Evolutionary conservation across 257 asterid genomes (phyloP), one percentile per base, ranked within the genome.

Genomic region (Solanum lignicaule): DNA sequence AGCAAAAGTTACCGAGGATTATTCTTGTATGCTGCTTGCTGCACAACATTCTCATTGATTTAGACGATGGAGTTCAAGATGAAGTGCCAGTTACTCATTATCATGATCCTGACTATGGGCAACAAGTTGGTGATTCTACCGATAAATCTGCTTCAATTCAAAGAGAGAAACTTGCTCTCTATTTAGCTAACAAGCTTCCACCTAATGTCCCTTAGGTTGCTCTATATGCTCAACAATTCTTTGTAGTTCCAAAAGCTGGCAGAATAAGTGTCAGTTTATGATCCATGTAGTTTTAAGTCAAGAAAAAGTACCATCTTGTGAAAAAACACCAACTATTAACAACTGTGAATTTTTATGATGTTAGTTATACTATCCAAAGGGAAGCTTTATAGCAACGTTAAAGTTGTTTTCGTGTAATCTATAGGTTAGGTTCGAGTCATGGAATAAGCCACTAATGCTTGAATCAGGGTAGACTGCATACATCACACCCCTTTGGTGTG

Each of bases 161-260:
- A 82, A 88, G 91, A 88, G 87, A 90, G 82, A 90, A 68, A 65
- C 88, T 90, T 68, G 91, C 90, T 32, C 90, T 81, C n/a, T 86
- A 60, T 79, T 83, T 90, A 48, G 78, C 90, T n/a, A 79, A 73
- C 69, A 87, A 85, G 20, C 46, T 69, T 32, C 62, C 85, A 62
- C 16, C 90, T 82, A 29, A 48, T 82, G 85, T 46, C 9, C 39
- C 25, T 31, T 46, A 9, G 68, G 29, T 27, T 46, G 65, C 1
- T 75, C 58, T 75, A 43, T 79, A 79, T 79, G 84, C 29, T 48
- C 85, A 82, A 48, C 43, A 29, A 82, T 82, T 82, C 41, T 82
- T 82, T 82, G 41, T 48, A 82, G 85, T 46, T 82, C 29, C 85
- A 48, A 43, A 82, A 31, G 85, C 69, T 82, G 85, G 69, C 41